Evolutionary conservation across 306 rosid genomes (phyloP).

Genomic region (Vicia faba): DNA sequence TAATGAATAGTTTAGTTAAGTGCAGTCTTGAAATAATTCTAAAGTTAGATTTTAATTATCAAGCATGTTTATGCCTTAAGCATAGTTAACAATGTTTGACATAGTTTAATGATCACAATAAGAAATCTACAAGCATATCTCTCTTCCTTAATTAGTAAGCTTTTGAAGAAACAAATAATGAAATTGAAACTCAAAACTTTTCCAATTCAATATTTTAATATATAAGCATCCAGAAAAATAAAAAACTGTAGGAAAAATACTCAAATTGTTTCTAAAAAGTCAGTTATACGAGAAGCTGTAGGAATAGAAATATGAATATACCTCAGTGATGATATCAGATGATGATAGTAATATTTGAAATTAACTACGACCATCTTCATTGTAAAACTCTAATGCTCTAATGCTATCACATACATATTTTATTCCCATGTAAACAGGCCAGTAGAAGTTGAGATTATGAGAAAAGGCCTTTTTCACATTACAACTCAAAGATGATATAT

Average conservation of each 20-base stretch:
- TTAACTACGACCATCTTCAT: slow-evolving; percentile 37
- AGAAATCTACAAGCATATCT: no score
- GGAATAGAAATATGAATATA: slow-evolving; percentile 32
- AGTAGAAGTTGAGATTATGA: slow-evolving; percentile 45
- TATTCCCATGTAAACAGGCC: slow-evolving; percentile 47
- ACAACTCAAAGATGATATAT: slow-evolving; percentile 40
- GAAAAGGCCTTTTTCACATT: slow-evolving; percentile 44
- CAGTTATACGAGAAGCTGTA: slow-evolving; percentile 3
- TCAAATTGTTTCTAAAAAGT: slow-evolving; percentile 30
- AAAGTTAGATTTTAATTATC: no score
- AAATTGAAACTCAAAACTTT: slow-evolving; percentile 19
- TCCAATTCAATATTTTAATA: slow-evolving; percentile 12
- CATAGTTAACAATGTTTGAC: no score
- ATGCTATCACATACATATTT: slow-evolving; percentile 41
- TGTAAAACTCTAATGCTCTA: slow-evolving; percentile 48
- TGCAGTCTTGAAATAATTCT: no score
- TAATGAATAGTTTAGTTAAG: no score
- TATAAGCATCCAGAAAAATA: no score
- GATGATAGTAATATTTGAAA: slow-evolving; percentile 47
- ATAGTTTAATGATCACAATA: no score
- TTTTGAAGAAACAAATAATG: slow-evolving; percentile 15
- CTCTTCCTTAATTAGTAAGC: slow-evolving; percentile 13
- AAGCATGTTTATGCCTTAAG: no score
- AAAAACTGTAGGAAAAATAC: not conserved
- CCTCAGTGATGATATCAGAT: slow-evolving; percentile 46